A percentile compares a stretch with the other conserved stretches of the same genome.
Evolutionary conservation across 441 rosid species (phyloP).

Genomic region (Daphne laureola): DNA sequence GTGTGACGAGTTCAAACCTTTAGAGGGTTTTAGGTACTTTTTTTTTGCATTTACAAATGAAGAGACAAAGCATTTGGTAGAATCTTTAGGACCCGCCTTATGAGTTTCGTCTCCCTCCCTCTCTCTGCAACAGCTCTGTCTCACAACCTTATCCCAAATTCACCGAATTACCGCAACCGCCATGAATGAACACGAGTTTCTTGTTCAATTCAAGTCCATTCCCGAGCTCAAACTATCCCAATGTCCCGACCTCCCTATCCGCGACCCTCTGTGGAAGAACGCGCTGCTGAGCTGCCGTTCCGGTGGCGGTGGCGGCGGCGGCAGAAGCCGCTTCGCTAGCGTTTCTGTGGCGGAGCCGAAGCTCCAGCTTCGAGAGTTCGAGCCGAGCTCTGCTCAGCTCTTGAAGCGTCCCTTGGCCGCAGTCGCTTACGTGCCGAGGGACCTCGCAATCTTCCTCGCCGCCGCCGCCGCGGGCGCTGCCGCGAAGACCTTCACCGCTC

Average conservation of each 20-base stretch:
- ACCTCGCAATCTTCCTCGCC: slow-evolving; percentile 70
- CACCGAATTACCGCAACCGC: no score
- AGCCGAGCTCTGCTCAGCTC: slow-evolving; percentile 67
- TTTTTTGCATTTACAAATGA: no score
- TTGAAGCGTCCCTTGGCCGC: slow-evolving; percentile 66
- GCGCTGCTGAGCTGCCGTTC: no score
- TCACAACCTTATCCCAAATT: slow-evolving; percentile 24
- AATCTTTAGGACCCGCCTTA: no score
- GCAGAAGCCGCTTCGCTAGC: slow-evolving; percentile 41
- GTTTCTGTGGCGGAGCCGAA: slow-evolving; percentile 51
- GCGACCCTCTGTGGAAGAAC: no score
- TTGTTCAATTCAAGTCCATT: no score
- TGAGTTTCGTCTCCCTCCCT: slow-evolving; percentile 1
- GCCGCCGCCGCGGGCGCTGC: slow-evolving; percentile 96
- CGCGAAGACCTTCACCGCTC: slow-evolving; percentile 88
- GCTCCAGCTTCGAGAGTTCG: slow-evolving; percentile 31
- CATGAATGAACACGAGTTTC: no score
- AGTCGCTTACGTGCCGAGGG: slow-evolving; percentile 59
- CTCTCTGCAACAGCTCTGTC: slow-evolving; percentile 1
- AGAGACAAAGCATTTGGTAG: no score
- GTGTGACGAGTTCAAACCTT: no score
- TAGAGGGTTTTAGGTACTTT: no score
- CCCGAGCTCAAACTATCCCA: no score
- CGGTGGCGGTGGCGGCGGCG: background rate
- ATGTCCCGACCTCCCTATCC: no score